These are phyloP conservation scores for Acer campestre DNA, from an alignment of 345 rosid genomes.

Conservation along the genomic window DNA sequence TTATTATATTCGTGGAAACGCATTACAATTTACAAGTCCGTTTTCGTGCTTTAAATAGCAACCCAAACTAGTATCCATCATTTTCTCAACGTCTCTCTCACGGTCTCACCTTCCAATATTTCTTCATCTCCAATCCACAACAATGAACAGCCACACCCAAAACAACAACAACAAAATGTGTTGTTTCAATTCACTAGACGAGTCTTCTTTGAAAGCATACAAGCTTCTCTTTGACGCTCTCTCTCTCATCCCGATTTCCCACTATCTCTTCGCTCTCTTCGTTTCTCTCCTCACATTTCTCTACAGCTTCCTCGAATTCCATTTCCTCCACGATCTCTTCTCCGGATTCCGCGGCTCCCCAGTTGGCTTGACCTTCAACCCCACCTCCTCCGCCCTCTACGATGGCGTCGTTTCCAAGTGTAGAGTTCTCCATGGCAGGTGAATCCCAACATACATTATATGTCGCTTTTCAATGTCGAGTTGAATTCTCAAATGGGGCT, in stretches of 20 bases:
- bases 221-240: conserved; percentile 47
- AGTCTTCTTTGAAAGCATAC: conserved; percentile 49
- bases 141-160: too few species aligned
- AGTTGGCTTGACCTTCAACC: conserved; percentile 44
- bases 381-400: conserved; percentile 49
- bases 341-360: conserved; percentile 46
- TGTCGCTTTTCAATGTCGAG: background rate
- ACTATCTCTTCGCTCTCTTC: conserved; percentile 42
- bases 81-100: background rate
- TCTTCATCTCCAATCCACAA: background rate
- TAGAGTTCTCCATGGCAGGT: conserved; percentile 72
- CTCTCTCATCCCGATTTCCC: conserved; percentile 51
- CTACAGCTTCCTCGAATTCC: conserved; percentile 71
- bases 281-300: conserved; percentile 33
- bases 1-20: background rate
- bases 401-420: conserved; percentile 68
- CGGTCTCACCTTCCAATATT: background rate
- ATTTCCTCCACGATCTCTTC: conserved; percentile 61
- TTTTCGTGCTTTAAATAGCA: background rate
- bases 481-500: too few species aligned
- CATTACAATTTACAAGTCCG: background rate
- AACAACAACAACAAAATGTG: background rate
- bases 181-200: background rate
- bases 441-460: background rate
- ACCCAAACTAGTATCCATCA: background rate